phyloP scores from a whole-genome alignment of 179 eudicot genomes.

The Camellia oleifera region DNA sequence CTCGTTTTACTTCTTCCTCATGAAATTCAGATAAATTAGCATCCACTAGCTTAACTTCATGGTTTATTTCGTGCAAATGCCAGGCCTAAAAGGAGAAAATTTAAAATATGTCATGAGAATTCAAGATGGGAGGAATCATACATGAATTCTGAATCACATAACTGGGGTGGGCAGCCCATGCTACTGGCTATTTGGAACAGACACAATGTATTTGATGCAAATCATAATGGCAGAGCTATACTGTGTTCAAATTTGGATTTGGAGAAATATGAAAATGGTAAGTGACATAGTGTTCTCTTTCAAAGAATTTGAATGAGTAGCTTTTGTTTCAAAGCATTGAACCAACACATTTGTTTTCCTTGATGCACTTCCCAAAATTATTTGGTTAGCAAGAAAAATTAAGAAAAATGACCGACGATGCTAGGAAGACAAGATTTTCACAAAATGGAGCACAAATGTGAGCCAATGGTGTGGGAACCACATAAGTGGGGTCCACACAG shows the following conservation, averaged over 20 bases:
- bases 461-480: too few species aligned
- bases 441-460: too few species aligned
- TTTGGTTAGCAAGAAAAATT: not conserved
- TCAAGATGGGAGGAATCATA: not conserved
- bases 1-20: slow-evolving; percentile 49
- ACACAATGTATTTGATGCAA: not conserved
- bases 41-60: slow-evolving; percentile 56
- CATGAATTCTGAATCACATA: not conserved
- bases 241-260: not conserved
- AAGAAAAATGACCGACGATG: too few species aligned
- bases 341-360: not conserved
- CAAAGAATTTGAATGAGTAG: not conserved
- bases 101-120: not conserved
- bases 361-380: not conserved
- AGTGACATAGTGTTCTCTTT: not conserved
- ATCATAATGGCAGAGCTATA: not conserved
- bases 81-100: slow-evolving; percentile 47
- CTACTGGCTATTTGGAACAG: not conserved
- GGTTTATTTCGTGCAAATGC: slow-evolving; percentile 56
- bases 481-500: too few species aligned
- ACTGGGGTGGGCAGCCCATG: not conserved
- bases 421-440: too few species aligned
- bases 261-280: not conserved
- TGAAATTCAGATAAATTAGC: slow-evolving; percentile 36
- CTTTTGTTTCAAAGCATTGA: not conserved